Conservation (phyloP, 768 basidiomycete species). For the Mycena belliarum region DNA sequence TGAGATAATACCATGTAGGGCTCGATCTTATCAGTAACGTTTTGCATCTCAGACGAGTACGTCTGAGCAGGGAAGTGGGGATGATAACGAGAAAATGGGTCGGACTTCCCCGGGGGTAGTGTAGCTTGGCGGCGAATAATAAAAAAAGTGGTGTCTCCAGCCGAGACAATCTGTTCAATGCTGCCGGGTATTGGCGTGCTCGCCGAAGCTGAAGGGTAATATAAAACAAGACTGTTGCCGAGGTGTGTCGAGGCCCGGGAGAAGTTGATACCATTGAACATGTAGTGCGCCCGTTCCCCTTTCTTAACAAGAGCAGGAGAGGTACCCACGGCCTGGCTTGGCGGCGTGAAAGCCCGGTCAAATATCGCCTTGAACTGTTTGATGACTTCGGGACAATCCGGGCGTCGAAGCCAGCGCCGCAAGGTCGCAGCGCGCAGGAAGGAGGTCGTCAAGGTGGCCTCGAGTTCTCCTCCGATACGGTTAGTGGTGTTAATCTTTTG, state of each 20-base stretch:
- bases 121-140: background rate
- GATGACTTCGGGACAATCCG: background rate
- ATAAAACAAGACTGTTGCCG: background rate
- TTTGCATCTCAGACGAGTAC: background rate
- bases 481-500: constrained; percentile 33
- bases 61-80: constrained; percentile 3
- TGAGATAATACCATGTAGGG: background rate
- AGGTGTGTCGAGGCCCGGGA: background rate
- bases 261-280: background rate
- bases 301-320: background rate
- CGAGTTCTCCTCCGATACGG: constrained; percentile 24
- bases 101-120: background rate
- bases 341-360: background rate
- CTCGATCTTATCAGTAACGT: background rate
- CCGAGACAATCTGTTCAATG: background rate
- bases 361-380: background rate
- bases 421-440: background rate
- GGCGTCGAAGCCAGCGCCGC: background rate
- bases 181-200: background rate
- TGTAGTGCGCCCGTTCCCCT: background rate
- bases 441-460: background rate
- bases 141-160: background rate
- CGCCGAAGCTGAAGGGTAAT: background rate
- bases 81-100: background rate
- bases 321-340: background rate